Conservation (phyloP, 495 filamentous ascomycete species). For the Penicillium crystallinum region DNA sequence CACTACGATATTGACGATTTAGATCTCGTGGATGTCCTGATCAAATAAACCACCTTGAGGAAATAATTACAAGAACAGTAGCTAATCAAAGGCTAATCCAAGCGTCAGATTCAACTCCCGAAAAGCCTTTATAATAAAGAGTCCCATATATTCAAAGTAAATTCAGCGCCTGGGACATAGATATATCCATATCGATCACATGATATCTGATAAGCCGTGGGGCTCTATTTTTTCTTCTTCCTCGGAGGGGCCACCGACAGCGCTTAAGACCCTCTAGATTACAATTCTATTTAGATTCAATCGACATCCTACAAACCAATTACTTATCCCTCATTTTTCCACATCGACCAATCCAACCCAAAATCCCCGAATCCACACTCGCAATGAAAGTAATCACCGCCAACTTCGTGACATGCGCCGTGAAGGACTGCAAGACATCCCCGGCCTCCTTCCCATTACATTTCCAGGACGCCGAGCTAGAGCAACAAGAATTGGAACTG, state of each 20-base stretch:
- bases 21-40: conserved; percentile 71
- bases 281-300: not conserved
- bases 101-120: not conserved
- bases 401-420: conserved; percentile 95
- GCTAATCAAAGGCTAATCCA: not conserved
- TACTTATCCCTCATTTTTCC: not conserved
- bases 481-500: conserved; percentile 70
- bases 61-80: not conserved
- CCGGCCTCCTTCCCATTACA: conserved; percentile 80
- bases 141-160: not conserved
- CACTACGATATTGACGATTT: conserved; percentile 74
- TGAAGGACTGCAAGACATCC: conserved; percentile 83
- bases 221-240: conserved; percentile 8
- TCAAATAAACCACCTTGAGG: conserved; percentile 39
- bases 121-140: not conserved
- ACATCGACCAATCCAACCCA: not conserved
- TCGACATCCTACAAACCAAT: not conserved
- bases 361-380: not conserved
- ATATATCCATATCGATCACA: conserved; percentile 11
- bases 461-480: conserved; percentile 84
- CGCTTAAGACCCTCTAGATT: not conserved
- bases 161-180: too few species aligned
- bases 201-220: conserved; percentile 15
- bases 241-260: conserved; percentile 3
- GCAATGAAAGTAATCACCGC: conserved; percentile 87